Conservation (phyloP, 1,139 yeast genomes). For the Blastobotrys proliferans region DNA sequence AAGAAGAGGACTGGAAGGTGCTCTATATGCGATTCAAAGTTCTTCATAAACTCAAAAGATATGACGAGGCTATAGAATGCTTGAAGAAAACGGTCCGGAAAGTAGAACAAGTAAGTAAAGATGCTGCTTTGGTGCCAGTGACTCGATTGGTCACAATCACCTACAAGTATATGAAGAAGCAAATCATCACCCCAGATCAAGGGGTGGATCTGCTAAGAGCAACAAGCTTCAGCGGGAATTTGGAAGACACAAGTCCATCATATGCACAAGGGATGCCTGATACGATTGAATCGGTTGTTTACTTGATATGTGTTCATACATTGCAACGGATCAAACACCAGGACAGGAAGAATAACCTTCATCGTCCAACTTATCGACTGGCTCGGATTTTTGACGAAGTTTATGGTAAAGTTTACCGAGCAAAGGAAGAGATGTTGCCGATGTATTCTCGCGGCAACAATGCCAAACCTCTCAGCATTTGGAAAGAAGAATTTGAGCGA, state of each 20-base stretch:
- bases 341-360: conserved; percentile 92
- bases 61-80: conserved; percentile 19
- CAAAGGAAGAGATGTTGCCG: conserved; percentile 59
- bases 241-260: not conserved
- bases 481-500: conserved; percentile 90
- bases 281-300: conserved; percentile 23
- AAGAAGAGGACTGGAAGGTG: conserved; percentile 48
- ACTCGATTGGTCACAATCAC: conserved; percentile 57
- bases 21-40: conserved; percentile 59
- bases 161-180: conserved; percentile 49
- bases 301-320: conserved; percentile 35
- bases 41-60: conserved; percentile 42
- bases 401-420: conserved; percentile 48
- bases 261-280: conserved; percentile 6
- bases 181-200: conserved; percentile 23
- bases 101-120: conserved; percentile 39
- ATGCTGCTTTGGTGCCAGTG: conserved; percentile 68
- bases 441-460: conserved; percentile 59
- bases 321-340: conserved; percentile 43
- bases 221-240: conserved; percentile 1
- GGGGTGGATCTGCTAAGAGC: conserved; percentile 8
- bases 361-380: conserved; percentile 72
- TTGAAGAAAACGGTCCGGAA: conserved; percentile 28
- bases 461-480: conserved; percentile 69
- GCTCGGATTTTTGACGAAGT: conserved; percentile 60